Evolutionary conservation across 169 alveolate species (phyloP), one percentile per base, ranked within the genome.

Genomic region (Nephromyces sp.): DNA sequence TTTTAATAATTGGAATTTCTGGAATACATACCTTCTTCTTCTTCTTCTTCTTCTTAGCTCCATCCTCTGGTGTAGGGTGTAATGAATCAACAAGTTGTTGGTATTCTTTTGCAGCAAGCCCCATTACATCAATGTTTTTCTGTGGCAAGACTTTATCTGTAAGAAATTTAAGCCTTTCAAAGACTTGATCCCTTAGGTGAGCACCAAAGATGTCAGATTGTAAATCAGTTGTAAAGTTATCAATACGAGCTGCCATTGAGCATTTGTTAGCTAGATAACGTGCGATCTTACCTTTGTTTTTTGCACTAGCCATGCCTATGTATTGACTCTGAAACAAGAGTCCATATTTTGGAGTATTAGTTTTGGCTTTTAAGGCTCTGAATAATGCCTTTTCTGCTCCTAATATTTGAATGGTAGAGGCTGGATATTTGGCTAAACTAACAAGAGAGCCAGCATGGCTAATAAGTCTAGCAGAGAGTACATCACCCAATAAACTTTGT

Each of bases 271-370:
- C 98, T 35, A 97, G 83, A 71, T 95, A 96, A 69, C 99, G 85
- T 25, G 98, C 93, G 74, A 95, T 92, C 75, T 92, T 87, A 28
- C 85, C 99, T 79, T 95, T 95, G 84, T 95, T 90, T 81, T 93
- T 92, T 62, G 85, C 86, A 30, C 94, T 90, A 24, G 98, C 98
- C 79, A 93, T 89, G 1, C 98, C 98, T 65, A 97, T 96, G 85
- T 92, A 95, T 35, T 96, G 86, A 1, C 98, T 91, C 81, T 97
- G 97, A 84, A 90, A 97, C 64, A 97, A 84, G 6, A 97, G 84
- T 1, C 99, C 99, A 83, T 95, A 97, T 83, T 97, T 97, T n/a
- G 99, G 99, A 27, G 99, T 97, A 70, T 93, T 94, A 52, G 96
- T 95, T 83, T 92, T 91, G 24, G 97, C 91, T 86, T 96, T 97